Evolutionary conservation across 495 filamentous ascomycete species (phyloP).

Genomic region (Daldinia concentrica): DNA sequence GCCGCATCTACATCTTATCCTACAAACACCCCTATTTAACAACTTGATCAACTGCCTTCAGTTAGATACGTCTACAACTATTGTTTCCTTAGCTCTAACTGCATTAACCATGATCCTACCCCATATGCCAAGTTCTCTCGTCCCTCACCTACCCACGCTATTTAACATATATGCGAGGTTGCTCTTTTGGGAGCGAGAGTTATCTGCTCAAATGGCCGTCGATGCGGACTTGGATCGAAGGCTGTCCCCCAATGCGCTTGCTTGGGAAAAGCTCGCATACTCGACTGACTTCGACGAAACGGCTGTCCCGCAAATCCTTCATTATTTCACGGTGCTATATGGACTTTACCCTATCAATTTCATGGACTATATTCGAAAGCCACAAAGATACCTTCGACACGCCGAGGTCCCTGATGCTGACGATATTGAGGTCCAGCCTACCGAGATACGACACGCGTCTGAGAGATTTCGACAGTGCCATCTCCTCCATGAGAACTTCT

Average conservation of each 20-base stretch:
- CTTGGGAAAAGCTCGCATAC: conserved; percentile 69
- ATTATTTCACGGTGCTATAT: conserved; percentile 83
- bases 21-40: conserved; percentile 71
- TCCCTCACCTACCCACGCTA: conserved; percentile 67
- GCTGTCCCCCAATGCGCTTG: conserved; percentile 29
- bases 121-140: conserved; percentile 73
- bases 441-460: conserved; percentile 72
- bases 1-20: conserved; percentile 74
- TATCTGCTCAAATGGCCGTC: conserved; percentile 46
- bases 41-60: conserved; percentile 74
- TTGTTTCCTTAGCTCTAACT: conserved; percentile 72
- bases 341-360: conserved; percentile 84
- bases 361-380: conserved; percentile 78
- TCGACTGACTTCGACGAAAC: conserved; percentile 66
- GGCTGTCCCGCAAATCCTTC: conserved; percentile 72
- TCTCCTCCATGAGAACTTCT: conserved; percentile 78
- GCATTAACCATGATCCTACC: conserved; percentile 78
- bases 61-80: conserved; percentile 74
- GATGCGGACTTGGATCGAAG: conserved; percentile 47
- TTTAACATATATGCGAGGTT: conserved; percentile 80
- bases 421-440: conserved; percentile 74
- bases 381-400: conserved; percentile 72
- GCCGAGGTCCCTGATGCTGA: conserved; percentile 68
- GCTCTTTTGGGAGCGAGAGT: conserved; percentile 74
- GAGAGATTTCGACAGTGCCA: conserved; percentile 73